These are phyloP conservation scores for Neurospora discreta DNA, from an alignment of 495 filamentous ascomycete species.

Conservation along the genomic window DNA sequence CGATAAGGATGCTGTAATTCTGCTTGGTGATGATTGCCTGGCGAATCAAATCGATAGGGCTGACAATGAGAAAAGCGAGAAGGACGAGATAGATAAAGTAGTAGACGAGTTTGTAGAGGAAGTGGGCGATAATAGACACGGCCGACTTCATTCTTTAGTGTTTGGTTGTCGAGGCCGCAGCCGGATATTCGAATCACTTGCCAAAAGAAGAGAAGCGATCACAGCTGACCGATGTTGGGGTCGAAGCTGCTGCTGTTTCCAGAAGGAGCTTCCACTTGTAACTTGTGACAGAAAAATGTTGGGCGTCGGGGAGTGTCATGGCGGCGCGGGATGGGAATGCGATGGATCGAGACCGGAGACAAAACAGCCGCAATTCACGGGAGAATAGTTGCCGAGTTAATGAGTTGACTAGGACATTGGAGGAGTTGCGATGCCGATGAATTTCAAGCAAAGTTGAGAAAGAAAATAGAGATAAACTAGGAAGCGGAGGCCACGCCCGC, in stretches of 20 bases:
- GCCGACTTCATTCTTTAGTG: conserved; percentile 18
- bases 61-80: conserved; percentile 62
- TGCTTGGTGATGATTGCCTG: conserved; percentile 55
- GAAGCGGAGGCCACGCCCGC: neutral
- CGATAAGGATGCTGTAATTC: conserved; percentile 73
- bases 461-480: neutral
- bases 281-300: conserved; percentile 1
- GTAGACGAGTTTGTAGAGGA: conserved; percentile 76
- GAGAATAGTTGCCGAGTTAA: neutral
- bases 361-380: neutral
- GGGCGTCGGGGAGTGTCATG: conserved; percentile 3
- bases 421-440: neutral
- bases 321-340: neutral
- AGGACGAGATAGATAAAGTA: conserved; percentile 64
- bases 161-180: neutral
- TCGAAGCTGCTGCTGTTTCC: neutral
- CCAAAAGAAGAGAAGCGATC: neutral
- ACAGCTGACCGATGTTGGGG: neutral
- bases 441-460: neutral
- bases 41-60: conserved; percentile 72
- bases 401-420: neutral
- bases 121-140: conserved; percentile 45
- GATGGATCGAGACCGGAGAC: neutral
- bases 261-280: neutral
- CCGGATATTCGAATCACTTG: neutral